Evolutionary conservation across 495 filamentous ascomycete species (phyloP).

Genomic region (Penicillium antarcticum): DNA sequence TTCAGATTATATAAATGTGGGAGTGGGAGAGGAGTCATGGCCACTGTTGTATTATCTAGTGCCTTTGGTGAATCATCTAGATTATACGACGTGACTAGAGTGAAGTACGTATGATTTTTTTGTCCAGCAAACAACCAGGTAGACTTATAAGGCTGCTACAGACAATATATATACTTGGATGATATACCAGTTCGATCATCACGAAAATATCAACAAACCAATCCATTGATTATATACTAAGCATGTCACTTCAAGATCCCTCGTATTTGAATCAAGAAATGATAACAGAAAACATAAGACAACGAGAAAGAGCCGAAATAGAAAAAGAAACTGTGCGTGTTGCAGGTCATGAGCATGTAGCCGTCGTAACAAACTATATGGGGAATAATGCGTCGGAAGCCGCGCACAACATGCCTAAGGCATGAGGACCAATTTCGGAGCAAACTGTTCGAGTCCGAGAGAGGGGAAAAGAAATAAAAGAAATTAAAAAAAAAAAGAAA

Average conservation of each 20-base stretch:
- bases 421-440: slow-evolving; percentile 6
- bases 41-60: too few species aligned
- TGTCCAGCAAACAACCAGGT: too few species aligned
- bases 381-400: slow-evolving; percentile 34
- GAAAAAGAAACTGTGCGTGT: slow-evolving; percentile 19
- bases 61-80: too few species aligned
- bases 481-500: slow-evolving; percentile 6
- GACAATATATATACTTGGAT: too few species aligned
- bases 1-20: too few species aligned
- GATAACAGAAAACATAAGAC: neutral
- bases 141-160: too few species aligned
- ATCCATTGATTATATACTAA: slow-evolving; percentile 19
- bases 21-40: too few species aligned
- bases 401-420: slow-evolving; percentile 10
- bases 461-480: slow-evolving; percentile 6
- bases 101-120: too few species aligned
- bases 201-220: neutral
- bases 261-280: slow-evolving; percentile 1
- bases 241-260: slow-evolving; percentile 5
- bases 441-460: slow-evolving; percentile 6
- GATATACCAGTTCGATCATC: too few species aligned
- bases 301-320: slow-evolving; percentile 7
- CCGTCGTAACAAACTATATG: slow-evolving; percentile 39
- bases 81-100: too few species aligned
- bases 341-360: slow-evolving; percentile 23